Evolutionary conservation across 225 moss, liverwort and hornwort species (phyloP).

Genomic region (Antitrichia curtipendula): DNA sequence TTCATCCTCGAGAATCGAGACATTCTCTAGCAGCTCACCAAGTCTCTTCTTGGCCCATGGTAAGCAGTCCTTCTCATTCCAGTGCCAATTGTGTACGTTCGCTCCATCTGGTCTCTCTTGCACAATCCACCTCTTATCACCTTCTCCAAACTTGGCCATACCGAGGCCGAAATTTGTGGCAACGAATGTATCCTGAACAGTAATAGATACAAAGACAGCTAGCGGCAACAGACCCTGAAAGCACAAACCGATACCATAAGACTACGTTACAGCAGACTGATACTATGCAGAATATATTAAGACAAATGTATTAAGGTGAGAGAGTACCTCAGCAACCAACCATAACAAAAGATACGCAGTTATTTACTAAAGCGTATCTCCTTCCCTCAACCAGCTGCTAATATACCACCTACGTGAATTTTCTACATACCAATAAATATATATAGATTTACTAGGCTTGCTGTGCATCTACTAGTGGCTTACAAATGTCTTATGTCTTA

Average conservation of each 20-base stretch:
- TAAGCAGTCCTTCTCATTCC: slow-evolving; percentile 94
- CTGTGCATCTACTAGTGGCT: background rate
- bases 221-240: background rate
- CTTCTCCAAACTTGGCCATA: slow-evolving; percentile 98
- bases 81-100: slow-evolving; percentile 99
- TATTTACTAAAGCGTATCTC: background rate
- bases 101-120: slow-evolving; percentile 87
- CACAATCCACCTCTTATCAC: slow-evolving; percentile 99
- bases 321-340: background rate
- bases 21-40: slow-evolving; percentile 60
- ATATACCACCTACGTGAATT: background rate
- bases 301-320: background rate
- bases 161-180: background rate
- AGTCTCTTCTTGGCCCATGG: slow-evolving; percentile 87
- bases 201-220: background rate
- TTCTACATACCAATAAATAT: background rate
- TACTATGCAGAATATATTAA: background rate
- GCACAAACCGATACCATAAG: background rate
- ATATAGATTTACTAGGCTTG: background rate
- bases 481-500: background rate
- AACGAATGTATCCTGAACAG: background rate
- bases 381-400: background rate
- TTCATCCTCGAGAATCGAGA: slow-evolving; percentile 65
- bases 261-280: background rate
- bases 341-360: background rate